A percentile compares a stretch with the other conserved stretches of the same genome.
Evolutionary conservation across 306 rosid species (phyloP).

Genomic region (Vigna radiata): DNA sequence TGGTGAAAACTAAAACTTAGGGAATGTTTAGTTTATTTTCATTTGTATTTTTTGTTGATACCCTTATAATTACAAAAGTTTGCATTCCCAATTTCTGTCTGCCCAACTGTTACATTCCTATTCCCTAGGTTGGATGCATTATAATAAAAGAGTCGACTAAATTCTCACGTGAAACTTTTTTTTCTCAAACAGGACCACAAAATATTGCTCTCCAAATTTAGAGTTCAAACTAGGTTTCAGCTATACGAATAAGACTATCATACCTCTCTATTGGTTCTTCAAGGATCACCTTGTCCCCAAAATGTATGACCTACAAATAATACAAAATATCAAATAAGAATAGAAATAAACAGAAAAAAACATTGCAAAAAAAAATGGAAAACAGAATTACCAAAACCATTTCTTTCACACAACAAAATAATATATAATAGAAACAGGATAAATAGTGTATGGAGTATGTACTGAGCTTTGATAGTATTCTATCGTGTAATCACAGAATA

Average conservation of each 20-base stretch:
- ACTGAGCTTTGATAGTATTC: too few species aligned
- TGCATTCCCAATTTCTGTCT: neutral
- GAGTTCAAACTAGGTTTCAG: slow-evolving; percentile 15
- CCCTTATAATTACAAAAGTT: neutral
- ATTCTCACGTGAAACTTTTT: slow-evolving; percentile 10
- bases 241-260: slow-evolving; percentile 39
- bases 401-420: neutral
- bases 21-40: neutral
- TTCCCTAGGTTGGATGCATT: neutral
- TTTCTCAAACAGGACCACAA: slow-evolving; percentile 34
- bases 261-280: slow-evolving; percentile 96
- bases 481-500: neutral
- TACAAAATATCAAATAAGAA: slow-evolving; percentile 30
- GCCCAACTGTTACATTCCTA: neutral
- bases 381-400: neutral
- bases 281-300: slow-evolving; percentile 89
- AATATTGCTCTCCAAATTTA: slow-evolving; percentile 1
- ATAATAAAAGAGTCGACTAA: neutral
- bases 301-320: slow-evolving; percentile 66
- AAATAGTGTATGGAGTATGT: neutral
- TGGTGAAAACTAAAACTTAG: slow-evolving; percentile 14
- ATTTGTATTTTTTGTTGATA: neutral
- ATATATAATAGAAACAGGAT: neutral
- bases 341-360: slow-evolving; percentile 24
- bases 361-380: slow-evolving; percentile 15